Evolutionary conservation across 1,284 basidiomycete species (phyloP), one percentile per base, ranked within the genome.

Genomic region (Moniliophthora roreri): DNA sequence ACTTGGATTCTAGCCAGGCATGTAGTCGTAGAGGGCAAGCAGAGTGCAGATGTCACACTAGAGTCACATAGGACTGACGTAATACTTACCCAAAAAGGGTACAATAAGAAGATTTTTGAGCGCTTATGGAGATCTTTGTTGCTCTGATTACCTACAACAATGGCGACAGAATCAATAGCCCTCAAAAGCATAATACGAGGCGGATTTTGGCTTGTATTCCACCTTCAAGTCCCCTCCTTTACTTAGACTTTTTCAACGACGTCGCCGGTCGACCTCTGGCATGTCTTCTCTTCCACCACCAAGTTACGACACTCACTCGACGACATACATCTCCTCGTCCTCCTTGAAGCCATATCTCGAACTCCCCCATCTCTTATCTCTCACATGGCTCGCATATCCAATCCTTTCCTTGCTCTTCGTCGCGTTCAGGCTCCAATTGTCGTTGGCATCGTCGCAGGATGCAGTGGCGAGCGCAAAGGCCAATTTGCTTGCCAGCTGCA

Each of bases 361-460:
- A 53, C 85, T 95, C 11, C 78, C 82, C 21, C 86, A 95, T 58
- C 79, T 93, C 38, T 81, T 95, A 42, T 89, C 90, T 21, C 82
- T 96, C 20, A 82, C 91, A 60, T 90, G 92, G 83, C 86, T 91
- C 26, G 89, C 89, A 20, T 90, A 89, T 64, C 89, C 89, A 28
- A 83, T 96, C 24, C 74, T 96, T 35, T 93, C 93, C 9, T 82
- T 97, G 54, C 68, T 95, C 58, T 93, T 97, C 65, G 84, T 95
- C 64, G 87, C 87, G 28, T 91, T 93, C 61, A 81, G 92, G 48
- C 78, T 97, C 32, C 78, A 87, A 54, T 68, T 89, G 11, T 93
- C 93, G 9, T 80, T 89, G 3, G 78, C 75, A 2, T 81, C 87
- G 8, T 82, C 89, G 1, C 80, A 93, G 58, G 78, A 79, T 61